Evolutionary conservation across 106 monocot genomes (phyloP), one percentile per base, ranked within the genome.

Genomic region (Dactylorhiza incarnata): DNA sequence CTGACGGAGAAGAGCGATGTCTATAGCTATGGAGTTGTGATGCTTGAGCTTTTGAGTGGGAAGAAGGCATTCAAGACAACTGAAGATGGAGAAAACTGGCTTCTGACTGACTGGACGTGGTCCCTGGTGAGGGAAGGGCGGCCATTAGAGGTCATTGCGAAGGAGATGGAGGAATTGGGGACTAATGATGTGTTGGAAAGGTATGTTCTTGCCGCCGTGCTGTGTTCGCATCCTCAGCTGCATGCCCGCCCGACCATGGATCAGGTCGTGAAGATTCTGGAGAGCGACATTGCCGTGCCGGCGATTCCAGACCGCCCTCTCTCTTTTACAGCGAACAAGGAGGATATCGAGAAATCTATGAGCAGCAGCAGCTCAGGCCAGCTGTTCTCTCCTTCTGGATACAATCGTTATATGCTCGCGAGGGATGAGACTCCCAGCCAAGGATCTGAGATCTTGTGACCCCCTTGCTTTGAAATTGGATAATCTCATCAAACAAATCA

Each of bases 1-100:
- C 75, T 96, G 75, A 93, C 96, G 0, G 91, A 93, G 67, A 96
- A 85, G 78, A 93, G 93, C 6, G 96, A 96, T 83, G 96, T 96
- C 4, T 96, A 80, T 61, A 96, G 96, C 70, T 96, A 83, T 49
- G 96, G 96, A 20, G 89, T 96, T 6, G 82, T 93, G 20, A 75
- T 96, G 63, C 90, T 96, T 7, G 96, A 96, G 87, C 82, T 96
- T 9, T 63, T 96, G 56, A 96, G 95, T 48, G 95, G 95, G 25
- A 96, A 84, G 82, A 93, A 89, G 73, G 93, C 96, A 0, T 82
- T 96, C 12, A 49, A 1, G 3, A 72, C 49, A 22, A 49, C 6
- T 13, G 72, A 72, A 49, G 83, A 85, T 29, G 87, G 84, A 6
- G 80, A 87, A 52, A 77, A 78, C 6, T 81, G 73, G 6, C 78